Conservation (phyloP, 495 filamentous ascomycete species). For the Hyaloscypha hepaticicola region DNA sequence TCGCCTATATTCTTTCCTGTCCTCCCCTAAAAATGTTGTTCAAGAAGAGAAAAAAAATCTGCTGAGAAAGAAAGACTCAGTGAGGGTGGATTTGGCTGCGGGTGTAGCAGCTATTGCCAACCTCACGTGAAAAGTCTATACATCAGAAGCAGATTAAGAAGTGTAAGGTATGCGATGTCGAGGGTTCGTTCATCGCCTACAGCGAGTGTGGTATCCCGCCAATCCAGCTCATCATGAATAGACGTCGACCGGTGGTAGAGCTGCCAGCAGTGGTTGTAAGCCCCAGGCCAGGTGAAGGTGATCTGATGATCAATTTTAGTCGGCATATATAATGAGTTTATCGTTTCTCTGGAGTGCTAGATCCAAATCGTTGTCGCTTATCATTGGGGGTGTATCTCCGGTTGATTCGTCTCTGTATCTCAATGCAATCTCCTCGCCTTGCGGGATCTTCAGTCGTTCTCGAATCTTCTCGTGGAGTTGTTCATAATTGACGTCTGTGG, state of each 20-base stretch:
- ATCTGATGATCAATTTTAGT: slow-evolving; percentile 37
- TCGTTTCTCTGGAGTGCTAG: slow-evolving; percentile 78
- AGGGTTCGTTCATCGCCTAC: background rate
- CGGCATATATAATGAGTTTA: slow-evolving; percentile 81
- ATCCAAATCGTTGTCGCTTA: slow-evolving; percentile 78
- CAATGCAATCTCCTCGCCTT: slow-evolving; percentile 65
- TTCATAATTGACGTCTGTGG: slow-evolving; percentile 71
- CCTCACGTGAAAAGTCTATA: slow-evolving; percentile 28
- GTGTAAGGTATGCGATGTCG: slow-evolving; percentile 7
- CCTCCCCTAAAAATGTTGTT: slow-evolving; percentile 20
- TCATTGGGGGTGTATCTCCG: slow-evolving; percentile 67
- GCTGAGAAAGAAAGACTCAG: slow-evolving; percentile 19
- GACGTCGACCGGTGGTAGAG: slow-evolving; percentile 19
- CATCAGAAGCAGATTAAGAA: slow-evolving; percentile 31
- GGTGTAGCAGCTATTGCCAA: slow-evolving; percentile 22
- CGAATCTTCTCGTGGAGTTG: slow-evolving; percentile 79
- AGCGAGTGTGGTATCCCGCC: slow-evolving; percentile 9
- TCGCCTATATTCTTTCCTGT: slow-evolving; percentile 22
- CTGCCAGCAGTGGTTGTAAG: slow-evolving; percentile 15
- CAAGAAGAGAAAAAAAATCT: slow-evolving; percentile 24
- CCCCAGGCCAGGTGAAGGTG: background rate
- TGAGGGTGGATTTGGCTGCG: slow-evolving; percentile 24
- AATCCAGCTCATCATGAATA: slow-evolving; percentile 20
- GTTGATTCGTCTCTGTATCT: slow-evolving; percentile 86
- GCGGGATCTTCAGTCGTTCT: slow-evolving; percentile 69